These are phyloP conservation scores for Suhomyces bokatorum DNA, from an alignment of 1,139 yeast species.

Conservation along the genomic window DNA sequence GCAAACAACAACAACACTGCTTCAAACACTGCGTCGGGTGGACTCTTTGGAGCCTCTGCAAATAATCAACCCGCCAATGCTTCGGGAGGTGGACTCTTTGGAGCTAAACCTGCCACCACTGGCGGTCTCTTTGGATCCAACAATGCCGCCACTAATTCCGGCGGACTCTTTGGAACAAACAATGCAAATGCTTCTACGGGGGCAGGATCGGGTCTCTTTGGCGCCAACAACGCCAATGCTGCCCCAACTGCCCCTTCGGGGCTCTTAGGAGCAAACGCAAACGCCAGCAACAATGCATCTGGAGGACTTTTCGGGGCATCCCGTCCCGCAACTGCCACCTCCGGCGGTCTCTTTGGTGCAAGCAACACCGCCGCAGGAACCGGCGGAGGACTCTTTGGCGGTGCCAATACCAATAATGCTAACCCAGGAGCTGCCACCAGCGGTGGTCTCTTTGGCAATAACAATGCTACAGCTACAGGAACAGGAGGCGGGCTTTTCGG, in stretches of 20 bases:
- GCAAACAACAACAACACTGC: slow-evolving; percentile 4
- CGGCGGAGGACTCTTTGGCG: slow-evolving; percentile 15
- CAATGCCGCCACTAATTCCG: slow-evolving; percentile 7
- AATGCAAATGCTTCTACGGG: background rate
- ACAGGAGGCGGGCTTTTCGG: slow-evolving; percentile 14
- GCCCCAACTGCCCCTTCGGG: slow-evolving; percentile 16
- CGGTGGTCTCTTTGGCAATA: slow-evolving; percentile 24
- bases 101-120: slow-evolving; percentile 6
- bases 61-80: background rate
- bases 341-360: slow-evolving; percentile 33
- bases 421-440: slow-evolving; percentile 15
- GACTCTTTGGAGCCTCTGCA: slow-evolving; percentile 15
- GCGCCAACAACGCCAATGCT: slow-evolving; percentile 7
- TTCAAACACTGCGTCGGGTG: slow-evolving; percentile 12
- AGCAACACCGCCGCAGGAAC: slow-evolving; percentile 13
- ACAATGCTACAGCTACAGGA: slow-evolving; percentile 9
- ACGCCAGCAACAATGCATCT: slow-evolving; percentile 1
- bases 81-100: background rate
- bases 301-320: slow-evolving; percentile 18
- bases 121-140: slow-evolving; percentile 18
- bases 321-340: slow-evolving; percentile 6
- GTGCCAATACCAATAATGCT: slow-evolving; percentile 8
- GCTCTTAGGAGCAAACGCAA: slow-evolving; percentile 17
- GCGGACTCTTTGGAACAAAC: slow-evolving; percentile 12
- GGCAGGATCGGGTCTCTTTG: slow-evolving; percentile 15